Evolutionary conservation across 768 basidiomycete genomes (phyloP), one percentile per base, ranked within the genome.

Genomic region (Bullera alba): DNA sequence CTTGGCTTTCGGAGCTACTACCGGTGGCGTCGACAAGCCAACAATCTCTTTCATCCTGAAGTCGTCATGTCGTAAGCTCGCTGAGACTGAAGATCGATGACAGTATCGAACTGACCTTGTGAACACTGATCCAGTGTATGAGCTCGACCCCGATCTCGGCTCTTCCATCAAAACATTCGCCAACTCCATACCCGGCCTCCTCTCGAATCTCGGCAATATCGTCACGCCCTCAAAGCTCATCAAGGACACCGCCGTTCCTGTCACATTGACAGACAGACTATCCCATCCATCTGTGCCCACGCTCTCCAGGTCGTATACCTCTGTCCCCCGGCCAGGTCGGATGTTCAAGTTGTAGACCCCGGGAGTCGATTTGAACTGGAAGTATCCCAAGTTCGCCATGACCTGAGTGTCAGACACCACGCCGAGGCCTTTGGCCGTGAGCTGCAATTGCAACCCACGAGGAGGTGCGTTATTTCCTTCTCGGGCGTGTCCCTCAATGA

Each of bases 401-500:
- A 97, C 84, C 51, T 83, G 85, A 0, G 95, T 97, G 60, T 95
- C 91, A 5, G 58, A 55, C 5, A 86, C 87, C 14, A 92, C 76
- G 2, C 75, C 48, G 4, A 56, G 41, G 1, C 50, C 76, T 23
- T 74, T 69, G 12, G 73, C 75, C 2, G 80, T 75, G 1, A 99
- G 80, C 64, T 95, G 85, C 2, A 99, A 79, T 60, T 97, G 93
- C 2, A 96, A 77, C 4, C 95, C 95, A 12, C 92, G 82, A 0
- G 95, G 90, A 3, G 91, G 84, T 5, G 76, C 75, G 35, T 80
- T 79, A 1, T 81, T 79, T 6, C 63, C 64, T 52, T 97, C 92
- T 8, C 90, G 82, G 0, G 90, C 90, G 61, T 97, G 93, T 2
- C 95, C 95, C 67, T 96, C 93, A 37, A 96, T 79, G 42, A 97